Conservation (phyloP, 1,284 basidiomycete species). For the Leccinum olivaceoglutinosum region DNA sequence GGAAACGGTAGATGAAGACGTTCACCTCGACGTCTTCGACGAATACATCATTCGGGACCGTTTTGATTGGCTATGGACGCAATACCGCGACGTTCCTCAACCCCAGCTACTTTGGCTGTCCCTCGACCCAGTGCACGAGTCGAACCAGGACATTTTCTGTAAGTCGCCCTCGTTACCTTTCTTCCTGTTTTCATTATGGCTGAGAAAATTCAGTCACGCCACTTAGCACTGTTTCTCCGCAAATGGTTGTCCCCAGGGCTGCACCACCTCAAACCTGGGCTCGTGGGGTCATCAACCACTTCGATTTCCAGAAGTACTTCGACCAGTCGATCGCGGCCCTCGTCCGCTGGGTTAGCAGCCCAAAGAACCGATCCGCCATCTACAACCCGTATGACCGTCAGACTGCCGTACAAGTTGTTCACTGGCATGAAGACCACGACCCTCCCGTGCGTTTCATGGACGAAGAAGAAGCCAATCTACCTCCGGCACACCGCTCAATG, state of each 20-base stretch:
- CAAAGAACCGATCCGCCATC: not conserved
- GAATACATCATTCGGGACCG: not conserved
- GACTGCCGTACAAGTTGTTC: too few relatives aligned
- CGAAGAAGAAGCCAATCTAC: too few relatives aligned
- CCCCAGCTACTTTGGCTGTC: not conserved
- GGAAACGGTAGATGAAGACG: not conserved
- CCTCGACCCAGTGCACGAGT: not conserved
- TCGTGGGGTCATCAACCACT: not conserved
- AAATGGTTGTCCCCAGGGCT: too few relatives aligned
- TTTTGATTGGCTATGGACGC: not conserved
- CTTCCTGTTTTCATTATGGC: too few relatives aligned
- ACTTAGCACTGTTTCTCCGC: not conserved
- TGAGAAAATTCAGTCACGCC: too few relatives aligned
- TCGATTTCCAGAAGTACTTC: not conserved
- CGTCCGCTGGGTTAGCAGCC: not conserved
- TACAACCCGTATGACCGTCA: not conserved
- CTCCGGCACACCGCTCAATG: too few relatives aligned
- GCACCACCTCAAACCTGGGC: not conserved
- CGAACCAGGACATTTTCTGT: not conserved
- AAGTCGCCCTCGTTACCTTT: not conserved
- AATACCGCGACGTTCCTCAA: not conserved
- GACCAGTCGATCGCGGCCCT: not conserved
- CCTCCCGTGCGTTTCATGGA: too few relatives aligned
- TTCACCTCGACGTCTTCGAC: not conserved
- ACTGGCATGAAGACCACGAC: too few relatives aligned